phyloP scores from a whole-genome alignment of 768 basidiomycete genomes.

The Boletus rubroflammeus region DNA sequence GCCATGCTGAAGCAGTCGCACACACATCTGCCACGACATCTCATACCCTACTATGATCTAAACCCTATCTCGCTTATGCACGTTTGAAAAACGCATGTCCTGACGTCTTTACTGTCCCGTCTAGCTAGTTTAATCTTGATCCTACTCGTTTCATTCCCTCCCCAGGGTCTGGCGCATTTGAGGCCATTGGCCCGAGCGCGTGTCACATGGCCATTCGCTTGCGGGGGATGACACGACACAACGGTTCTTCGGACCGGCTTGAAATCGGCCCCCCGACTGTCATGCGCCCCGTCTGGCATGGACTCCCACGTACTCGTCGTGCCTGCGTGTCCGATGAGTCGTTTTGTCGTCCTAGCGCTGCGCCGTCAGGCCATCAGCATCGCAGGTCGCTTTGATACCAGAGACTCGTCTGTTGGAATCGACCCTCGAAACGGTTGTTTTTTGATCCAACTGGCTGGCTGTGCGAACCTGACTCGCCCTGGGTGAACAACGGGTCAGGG shows the following conservation, averaged over 20 bases:
- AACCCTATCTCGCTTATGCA: background rate
- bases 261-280: background rate
- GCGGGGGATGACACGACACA: background rate
- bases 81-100: background rate
- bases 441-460: background rate
- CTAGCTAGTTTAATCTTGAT: background rate
- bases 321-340: background rate
- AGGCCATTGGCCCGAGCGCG: background rate
- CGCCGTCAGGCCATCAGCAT: background rate
- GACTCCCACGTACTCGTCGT: background rate
- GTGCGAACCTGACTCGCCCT: background rate
- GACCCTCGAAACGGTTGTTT: background rate
- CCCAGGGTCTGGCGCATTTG: background rate
- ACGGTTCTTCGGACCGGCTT: background rate
- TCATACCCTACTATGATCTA: background rate
- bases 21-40: background rate
- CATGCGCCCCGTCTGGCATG: background rate
- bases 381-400: background rate
- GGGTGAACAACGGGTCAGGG: background rate
- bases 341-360: background rate
- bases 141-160: background rate
- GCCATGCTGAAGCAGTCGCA: conserved; percentile 37
- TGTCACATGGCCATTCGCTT: background rate
- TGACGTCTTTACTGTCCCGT: background rate
- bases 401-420: background rate